Percentiles rank a stretch among this genome's conserved stretches.
Conservation (phyloP, 202 grass and related monocot species). For the Hordeum pubiflorum region DNA sequence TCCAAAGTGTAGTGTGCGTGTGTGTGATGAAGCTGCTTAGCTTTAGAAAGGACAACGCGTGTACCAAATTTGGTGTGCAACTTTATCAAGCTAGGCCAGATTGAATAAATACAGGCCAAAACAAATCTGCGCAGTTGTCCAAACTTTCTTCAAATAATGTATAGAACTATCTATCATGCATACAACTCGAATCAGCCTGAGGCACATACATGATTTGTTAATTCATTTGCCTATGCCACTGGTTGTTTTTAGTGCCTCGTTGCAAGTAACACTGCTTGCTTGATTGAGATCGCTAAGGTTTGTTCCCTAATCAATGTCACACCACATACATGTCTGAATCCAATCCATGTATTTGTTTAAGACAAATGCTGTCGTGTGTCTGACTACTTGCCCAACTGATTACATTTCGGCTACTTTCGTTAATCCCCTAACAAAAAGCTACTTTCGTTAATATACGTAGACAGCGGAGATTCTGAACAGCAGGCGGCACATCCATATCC, state of each 20-base stretch:
- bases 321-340: background rate
- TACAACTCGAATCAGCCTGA: background rate
- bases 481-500: background rate
- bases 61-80: background rate
- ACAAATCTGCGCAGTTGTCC: background rate
- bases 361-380: background rate
- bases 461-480: background rate
- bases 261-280: background rate
- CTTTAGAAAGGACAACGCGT: background rate
- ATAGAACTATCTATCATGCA: background rate
- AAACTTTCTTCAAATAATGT: background rate
- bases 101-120: background rate
- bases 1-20: background rate
- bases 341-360: slow-evolving; percentile 26
- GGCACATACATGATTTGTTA: background rate
- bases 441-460: background rate
- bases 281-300: background rate
- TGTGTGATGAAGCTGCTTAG: background rate
- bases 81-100: background rate
- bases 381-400: background rate
- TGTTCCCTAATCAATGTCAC: slow-evolving; percentile 21
- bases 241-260: background rate
- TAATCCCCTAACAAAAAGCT: background rate
- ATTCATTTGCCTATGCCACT: background rate
- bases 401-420: background rate